Evolutionary conservation across 2,329 filamentous ascomycete species (phyloP).

Genomic region (Cladophialophora yegresii): DNA sequence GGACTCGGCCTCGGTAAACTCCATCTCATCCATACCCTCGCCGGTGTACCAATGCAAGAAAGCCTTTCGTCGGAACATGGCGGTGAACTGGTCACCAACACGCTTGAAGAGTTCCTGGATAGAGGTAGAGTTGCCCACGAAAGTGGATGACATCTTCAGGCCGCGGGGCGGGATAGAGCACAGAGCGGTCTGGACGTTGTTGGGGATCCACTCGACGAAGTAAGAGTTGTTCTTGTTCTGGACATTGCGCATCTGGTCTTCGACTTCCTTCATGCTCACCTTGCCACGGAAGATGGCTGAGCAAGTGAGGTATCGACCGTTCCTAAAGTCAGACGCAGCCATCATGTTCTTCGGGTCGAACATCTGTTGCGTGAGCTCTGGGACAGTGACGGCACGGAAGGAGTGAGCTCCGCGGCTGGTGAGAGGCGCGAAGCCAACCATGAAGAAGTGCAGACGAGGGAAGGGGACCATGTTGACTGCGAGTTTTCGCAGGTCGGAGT

Average conservation of each 20-base stretch:
- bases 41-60: conserved; percentile 99
- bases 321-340: conserved; percentile 99
- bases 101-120: conserved; percentile 99
- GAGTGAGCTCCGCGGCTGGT: conserved; percentile 89
- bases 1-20: conserved; percentile 99
- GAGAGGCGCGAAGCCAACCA: conserved; percentile 98
- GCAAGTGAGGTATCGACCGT: conserved; percentile 99
- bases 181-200: conserved; percentile 99
- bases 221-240: conserved; percentile 99
- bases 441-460: conserved; percentile 99
- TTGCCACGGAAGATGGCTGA: conserved; percentile 99
- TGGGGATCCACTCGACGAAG: conserved; percentile 99
- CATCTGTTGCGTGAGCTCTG: conserved; percentile 99
- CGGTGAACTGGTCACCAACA: conserved; percentile 98
- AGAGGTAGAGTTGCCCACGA: conserved; percentile 98
- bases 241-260: conserved; percentile 99
- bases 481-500: conserved; percentile 99
- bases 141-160: conserved; percentile 98
- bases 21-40: conserved; percentile 99
- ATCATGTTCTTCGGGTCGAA: conserved; percentile 99
- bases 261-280: conserved; percentile 99
- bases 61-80: conserved; percentile 99
- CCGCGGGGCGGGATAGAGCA: conserved; percentile 98
- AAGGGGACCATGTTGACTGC: conserved; percentile 99
- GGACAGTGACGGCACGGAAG: conserved; percentile 96